Base-by-base conservation (phyloP, 2,329 filamentous ascomycete species). In the Cordyceps tenuipes region DNA sequence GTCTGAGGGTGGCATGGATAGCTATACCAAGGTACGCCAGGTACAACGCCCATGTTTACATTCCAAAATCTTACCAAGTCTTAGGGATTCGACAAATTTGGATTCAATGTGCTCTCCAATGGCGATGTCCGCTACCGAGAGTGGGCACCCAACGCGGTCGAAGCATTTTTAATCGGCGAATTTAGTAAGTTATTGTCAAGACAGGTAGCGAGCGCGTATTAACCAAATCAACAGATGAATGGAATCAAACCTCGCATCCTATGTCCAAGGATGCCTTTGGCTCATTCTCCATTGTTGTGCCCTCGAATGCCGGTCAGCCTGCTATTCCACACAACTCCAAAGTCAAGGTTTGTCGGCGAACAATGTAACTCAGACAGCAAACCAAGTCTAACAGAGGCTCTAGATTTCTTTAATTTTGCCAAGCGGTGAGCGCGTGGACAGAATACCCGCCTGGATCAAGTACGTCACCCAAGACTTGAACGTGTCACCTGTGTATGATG, bases 401-500 rank as follows among this genome's bases (percentile, higher is more conserved):
- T 63, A 95, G 91, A 90, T 96, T 64, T 90, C 92, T 9, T 82
- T 99, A 73, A 84, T 89, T 54, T 82, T 90, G 10, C 90, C 90
- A 13, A 85, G 79, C 43, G 90, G 91, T 62, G 88, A 94, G 70
- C 83, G 87, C 66, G 85, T 93, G 66, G 93, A 97, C 76, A 86
- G 93, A 66, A 78, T 99, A 57, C 94, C 94, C 29, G 90, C 91
- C 31, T 99, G 94, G 94, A 97, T 97, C 78, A 96, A 88, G 71
- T 91, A 96, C 68, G 94, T 97, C 57, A 97, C 93, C 0, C 94
- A 99, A 74, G 92, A 99, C 65, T 80, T 97, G 50, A 82, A 78
- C 12, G 86, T 97, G 26, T 97, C 93, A 10, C 91, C 93, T 7
- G 87, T 90, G 29, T 99, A 97, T 74, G 94, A 99, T 72, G 92